Conservation (phyloP, 1,284 basidiomycete genomes). For the Trametes sp. region DNA sequence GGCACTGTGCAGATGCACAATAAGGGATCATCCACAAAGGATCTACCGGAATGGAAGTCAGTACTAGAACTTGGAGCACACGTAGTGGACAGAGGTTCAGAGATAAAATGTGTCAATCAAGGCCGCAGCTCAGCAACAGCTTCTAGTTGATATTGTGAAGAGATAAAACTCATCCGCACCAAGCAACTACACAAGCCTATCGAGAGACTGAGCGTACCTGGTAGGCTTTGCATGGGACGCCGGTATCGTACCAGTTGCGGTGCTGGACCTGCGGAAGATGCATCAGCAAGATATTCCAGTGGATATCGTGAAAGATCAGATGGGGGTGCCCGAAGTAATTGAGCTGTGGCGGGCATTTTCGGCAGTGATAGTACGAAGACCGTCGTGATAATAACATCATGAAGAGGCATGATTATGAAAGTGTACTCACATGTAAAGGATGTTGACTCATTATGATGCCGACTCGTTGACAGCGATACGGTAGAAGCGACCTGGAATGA, state of each 20-base stretch:
- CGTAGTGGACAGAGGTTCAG: conserved; percentile 26
- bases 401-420: conserved; percentile 9
- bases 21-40: too few relatives aligned
- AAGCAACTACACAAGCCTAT: conserved; percentile 4
- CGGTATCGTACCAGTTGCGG: neutral
- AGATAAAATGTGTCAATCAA: conserved; percentile 54
- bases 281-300: conserved; percentile 18
- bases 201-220: neutral
- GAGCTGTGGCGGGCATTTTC: conserved; percentile 93
- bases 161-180: conserved; percentile 47
- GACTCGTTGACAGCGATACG: too few relatives aligned
- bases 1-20: too few relatives aligned
- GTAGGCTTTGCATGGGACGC: neutral
- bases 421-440: too few relatives aligned
- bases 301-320: conserved; percentile 55
- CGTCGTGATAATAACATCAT: conserved; percentile 82
- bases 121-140: conserved; percentile 80
- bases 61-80: neutral
- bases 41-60: neutral
- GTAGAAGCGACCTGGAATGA: too few relatives aligned
- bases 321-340: conserved; percentile 76
- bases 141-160: conserved; percentile 79
- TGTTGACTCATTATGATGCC: too few relatives aligned
- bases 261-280: conserved; percentile 10
- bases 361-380: conserved; percentile 84